Base-by-base conservation (phyloP, 179 eudicot species). In the Camellia oleifera region DNA sequence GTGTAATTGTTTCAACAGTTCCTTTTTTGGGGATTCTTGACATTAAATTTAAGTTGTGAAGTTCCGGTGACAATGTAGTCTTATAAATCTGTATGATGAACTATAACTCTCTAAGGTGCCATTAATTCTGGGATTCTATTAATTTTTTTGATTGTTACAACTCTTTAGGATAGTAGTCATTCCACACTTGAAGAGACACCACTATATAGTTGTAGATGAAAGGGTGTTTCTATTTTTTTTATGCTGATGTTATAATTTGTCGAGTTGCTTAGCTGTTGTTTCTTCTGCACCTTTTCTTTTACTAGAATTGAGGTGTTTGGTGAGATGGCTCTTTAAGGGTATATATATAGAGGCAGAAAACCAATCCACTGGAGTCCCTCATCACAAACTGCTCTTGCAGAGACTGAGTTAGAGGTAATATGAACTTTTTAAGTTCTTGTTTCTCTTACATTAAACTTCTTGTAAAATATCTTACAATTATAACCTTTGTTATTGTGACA, bases 341-440 rank as follows among this genome's bases (percentile, higher is more conserved):
- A 90, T 82, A 96, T 96, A 12, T 96, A 93, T 57, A 88, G 99
- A 84, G 99, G 99, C 81, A 90, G 91, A 81, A 96, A 96, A 84
- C 99, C 99, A 66, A 98, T 96, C 84, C 98, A 96, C 79, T 96
- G 99, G 99, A 96, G 99, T 78, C 98, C 99, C 56, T 96, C 98
- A 60, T 96, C 99, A 70, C 88, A 93, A 80, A 96, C 99, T 77
- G 99, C 99, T 77, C 92, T 96, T 78, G 99, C 99, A 53, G 99
- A 96, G 87, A 97, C 99, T 78, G 99, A 96, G 83, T 77, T 96
- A 81, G 99, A 96, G 92, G 94, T 89, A 86, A 81, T 7, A 26
- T 80, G 17, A 13, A 46, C 40, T 7, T 53, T 76, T 74, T 62
- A 69, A 23, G 42, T 48, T 54, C 50, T 45, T 26, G 2, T 52